Evolutionary conservation across 75 land plant genomes (phyloP).

Genomic region (Azolla pinnata): DNA sequence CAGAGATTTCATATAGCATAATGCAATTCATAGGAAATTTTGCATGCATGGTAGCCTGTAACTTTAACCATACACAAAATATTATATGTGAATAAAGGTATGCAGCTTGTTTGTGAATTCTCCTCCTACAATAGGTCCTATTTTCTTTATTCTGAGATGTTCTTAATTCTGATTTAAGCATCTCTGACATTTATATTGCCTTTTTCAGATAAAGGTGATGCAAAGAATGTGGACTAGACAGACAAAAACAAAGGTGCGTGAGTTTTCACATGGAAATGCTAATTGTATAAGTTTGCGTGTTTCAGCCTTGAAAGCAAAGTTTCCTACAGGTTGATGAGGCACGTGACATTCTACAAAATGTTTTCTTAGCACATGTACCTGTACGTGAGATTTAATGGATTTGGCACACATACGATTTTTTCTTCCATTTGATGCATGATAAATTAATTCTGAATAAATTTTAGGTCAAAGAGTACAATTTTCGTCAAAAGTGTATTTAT

Average conservation of each 20-base stretch:
- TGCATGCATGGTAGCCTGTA: too few relatives aligned
- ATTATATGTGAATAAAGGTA: too few relatives aligned
- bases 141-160: too few relatives aligned
- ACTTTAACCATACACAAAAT: too few relatives aligned
- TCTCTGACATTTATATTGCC: too few relatives aligned
- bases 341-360: constrained; percentile 57
- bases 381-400: too few relatives aligned
- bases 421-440: background rate
- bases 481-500: constrained; percentile 87
- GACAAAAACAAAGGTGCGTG: constrained; percentile 32
- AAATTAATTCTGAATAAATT: background rate
- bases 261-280: constrained; percentile 4
- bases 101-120: too few relatives aligned
- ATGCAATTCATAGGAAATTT: too few relatives aligned
- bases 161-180: too few relatives aligned
- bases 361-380: constrained; percentile 82
- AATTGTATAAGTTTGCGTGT: background rate
- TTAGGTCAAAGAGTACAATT: constrained; percentile 52
- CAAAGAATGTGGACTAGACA: constrained; percentile 24
- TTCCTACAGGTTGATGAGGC: constrained; percentile 49
- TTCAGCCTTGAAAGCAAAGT: background rate
- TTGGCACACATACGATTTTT: too few relatives aligned
- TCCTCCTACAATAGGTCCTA: too few relatives aligned
- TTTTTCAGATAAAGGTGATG: constrained; percentile 24
- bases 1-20: too few relatives aligned